Evolutionary conservation across 2,329 filamentous ascomycete species (phyloP).

Genomic region (Fusarium ambrosium): DNA sequence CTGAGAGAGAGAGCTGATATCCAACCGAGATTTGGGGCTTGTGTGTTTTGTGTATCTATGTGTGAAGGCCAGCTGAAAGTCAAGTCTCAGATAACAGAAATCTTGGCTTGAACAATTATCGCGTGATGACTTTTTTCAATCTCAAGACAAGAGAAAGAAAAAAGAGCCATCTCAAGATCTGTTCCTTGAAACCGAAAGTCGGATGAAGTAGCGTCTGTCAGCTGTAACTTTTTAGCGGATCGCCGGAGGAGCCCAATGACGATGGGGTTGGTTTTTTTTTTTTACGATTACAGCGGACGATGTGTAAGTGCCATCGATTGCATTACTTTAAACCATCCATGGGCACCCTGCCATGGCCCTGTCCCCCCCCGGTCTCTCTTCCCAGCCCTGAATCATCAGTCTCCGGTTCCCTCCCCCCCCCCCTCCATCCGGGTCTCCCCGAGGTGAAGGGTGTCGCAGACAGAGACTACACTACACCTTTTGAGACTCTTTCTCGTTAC

Average conservation of each 20-base stretch:
- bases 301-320: constrained; percentile 40
- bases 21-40: constrained; percentile 28
- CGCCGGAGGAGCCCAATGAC: constrained; percentile 24
- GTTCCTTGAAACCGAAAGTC: constrained; percentile 26
- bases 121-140: constrained; percentile 10
- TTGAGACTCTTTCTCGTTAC: neutral
- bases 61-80: neutral
- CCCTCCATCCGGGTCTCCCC: constrained; percentile 28
- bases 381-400: constrained; percentile 37
- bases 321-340: constrained; percentile 20
- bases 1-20: constrained; percentile 8
- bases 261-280: neutral
- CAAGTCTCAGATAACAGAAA: constrained; percentile 1
- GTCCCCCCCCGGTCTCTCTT: neutral
- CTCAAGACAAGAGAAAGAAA: neutral
- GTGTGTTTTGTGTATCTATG: neutral
- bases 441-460: constrained; percentile 13
- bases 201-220: neutral
- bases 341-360: too few relatives aligned
- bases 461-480: neutral
- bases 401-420: neutral
- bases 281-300: constrained; percentile 32
- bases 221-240: constrained; percentile 15
- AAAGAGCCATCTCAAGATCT: constrained; percentile 3
- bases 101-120: neutral